Base-by-base conservation (phyloP, 805 yeast genomes). In the Wickerhamomyces subpelliculosus region DNA sequence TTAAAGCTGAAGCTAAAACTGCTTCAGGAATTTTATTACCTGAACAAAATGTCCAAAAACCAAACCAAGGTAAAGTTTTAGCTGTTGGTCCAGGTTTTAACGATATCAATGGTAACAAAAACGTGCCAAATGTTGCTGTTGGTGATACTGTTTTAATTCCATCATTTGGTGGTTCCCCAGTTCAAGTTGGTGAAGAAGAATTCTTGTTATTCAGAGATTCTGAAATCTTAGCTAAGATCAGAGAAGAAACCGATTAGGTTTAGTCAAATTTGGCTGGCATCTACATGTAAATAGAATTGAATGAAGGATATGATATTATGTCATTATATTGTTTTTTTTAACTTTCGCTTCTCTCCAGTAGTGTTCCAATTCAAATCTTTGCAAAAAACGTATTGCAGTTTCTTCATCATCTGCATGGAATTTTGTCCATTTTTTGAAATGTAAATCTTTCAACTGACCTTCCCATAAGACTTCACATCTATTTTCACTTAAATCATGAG, bases 81-180 rank as follows among this genome's bases (percentile, higher is more conserved):
- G 90, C 97, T 42, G 87, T 89, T 47, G 98, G 98, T 45, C 97
- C 97, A 39, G 98, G 98, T 51, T 72, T 75, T 59, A 67, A 80
- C 42, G 83, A 84, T 67, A 67, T 74, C 42, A 75, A 79, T 41
- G 97, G 97, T 48, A 70, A 80, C 56, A 62, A 78, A 47, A 71
- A 86, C 40, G 71, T 78, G 38, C 80, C 89, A 43, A 71, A 80
- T 49, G 96, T 93, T 42, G 69, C 77, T 58, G 78, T 84, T 34
- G 98, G 98, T 54, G 98, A 93, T 70, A 79, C 81, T 55, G 97
- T 93, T 34, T 71, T 93, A 70, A 86, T 93, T 58, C 97, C 97
- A 48, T 78, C 83, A 42, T 90, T 84, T 52, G 98, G 98, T 44
- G 98, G 98, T 41, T 78, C 88, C 49, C 67, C 86, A 46, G 75